Base-by-base conservation (phyloP, 805 yeast species). In the Candida chilensis region DNA sequence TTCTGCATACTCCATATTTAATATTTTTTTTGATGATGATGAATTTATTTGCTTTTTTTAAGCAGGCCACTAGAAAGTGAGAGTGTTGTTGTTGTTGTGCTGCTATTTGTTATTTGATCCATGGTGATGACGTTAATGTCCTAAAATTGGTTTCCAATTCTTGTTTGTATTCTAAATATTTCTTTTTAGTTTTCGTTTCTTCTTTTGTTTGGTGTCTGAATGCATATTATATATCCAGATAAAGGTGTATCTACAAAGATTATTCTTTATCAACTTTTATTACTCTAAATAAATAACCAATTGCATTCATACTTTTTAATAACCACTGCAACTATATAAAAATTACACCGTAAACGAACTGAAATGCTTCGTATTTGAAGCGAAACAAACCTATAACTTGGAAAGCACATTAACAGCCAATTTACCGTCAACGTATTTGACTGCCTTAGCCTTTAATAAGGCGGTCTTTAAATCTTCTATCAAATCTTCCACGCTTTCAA, bases 401-500 rank as follows among this genome's bases (percentile, higher is more conserved):
- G 25, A 7, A 7, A 22, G 6, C 11, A n/a, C 13, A 12, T 7
- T 11, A n/a, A 12, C 13, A 22, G 12, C 13, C 25, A 7, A 8
- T 11, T 10, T 14, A 16, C 20, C 28, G 16, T 17, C 18, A 10
- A 10, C 18, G 11, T 11, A n/a, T 7, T 56, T 58, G 17, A 62
- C 62, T 20, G 74, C 76, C 3, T 84, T 90, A 27, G 86, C 79
- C 42, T 63, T 67, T 30, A 68, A 52, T 40, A 87, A 63, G 4
- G 96, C 90, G 24, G 64, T 63, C 26, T 76, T 72, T 47, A 88
- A 67, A 46, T 88, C 97, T n/a, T 62, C 74, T 29, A 86, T 78
- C 49, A 88, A 64, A 50, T 88, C 97, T 35, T 74, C 78, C 24
- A 70, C 60, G 49, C 79, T 76, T 51, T 88, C 97, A 37, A 88